Percentiles rank a stretch among this genome's conserved stretches.
Conservation (phyloP, 352 stramenopile species). For the Nothophytophthora sp. region DNA sequence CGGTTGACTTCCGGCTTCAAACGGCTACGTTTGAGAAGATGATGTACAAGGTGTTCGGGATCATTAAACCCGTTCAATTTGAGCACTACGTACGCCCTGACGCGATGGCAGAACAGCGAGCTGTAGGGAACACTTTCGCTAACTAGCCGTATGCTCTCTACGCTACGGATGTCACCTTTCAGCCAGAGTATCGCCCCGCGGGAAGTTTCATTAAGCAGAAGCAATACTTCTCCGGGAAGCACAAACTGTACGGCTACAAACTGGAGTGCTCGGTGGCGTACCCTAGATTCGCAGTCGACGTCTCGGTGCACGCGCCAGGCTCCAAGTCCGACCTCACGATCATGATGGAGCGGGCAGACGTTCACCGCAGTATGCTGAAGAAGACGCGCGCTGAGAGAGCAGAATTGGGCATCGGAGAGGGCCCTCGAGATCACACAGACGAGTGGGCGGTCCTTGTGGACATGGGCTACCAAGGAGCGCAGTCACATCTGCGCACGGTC, state of each 20-base stretch:
- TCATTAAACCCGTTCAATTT: neutral
- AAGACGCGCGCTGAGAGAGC: too few species aligned
- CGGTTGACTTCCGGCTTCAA: constrained; percentile 1
- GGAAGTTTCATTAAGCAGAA: constrained; percentile 3
- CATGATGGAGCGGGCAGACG: constrained; percentile 6
- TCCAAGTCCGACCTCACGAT: constrained; percentile 17
- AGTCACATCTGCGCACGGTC: too few species aligned
- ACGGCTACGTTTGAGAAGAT: constrained; percentile 6
- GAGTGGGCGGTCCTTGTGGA: too few species aligned
- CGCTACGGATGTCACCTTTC: constrained; percentile 5
- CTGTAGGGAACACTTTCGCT: constrained; percentile 1
- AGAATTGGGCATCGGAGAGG: too few species aligned
- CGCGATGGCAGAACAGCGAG: neutral
- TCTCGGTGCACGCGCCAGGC: constrained; percentile 5
- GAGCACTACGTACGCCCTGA: neutral
- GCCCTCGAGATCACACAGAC: too few species aligned
- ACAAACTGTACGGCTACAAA: constrained; percentile 8
- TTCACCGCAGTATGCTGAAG: constrained; percentile 8
- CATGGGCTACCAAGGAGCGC: too few species aligned
- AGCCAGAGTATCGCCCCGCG: constrained; percentile 1
- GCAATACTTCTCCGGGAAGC: constrained; percentile 5
- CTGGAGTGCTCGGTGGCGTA: neutral
- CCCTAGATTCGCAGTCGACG: constrained; percentile 4
- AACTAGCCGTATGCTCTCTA: constrained; percentile 9
- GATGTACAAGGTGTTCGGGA: neutral